phyloP scores from a whole-genome alignment of 2,329 filamentous ascomycete species.

The Ascochyta lentis region DNA sequence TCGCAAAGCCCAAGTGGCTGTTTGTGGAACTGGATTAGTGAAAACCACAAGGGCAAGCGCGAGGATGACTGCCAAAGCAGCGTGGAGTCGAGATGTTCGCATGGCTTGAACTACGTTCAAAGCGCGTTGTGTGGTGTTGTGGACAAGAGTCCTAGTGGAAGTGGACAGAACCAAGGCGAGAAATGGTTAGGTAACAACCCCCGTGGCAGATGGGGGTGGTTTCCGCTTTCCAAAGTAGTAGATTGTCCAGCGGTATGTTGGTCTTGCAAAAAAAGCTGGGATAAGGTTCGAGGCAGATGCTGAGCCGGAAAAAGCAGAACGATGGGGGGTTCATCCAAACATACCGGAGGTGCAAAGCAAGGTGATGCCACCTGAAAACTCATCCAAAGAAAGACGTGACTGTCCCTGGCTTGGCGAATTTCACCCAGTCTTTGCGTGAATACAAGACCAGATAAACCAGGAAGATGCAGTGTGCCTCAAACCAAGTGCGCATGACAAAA shows the following conservation, averaged over 20 bases:
- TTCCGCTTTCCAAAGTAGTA: neutral
- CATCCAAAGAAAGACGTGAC: neutral
- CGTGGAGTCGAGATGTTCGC: neutral
- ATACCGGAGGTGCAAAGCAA: neutral
- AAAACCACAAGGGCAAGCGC: neutral
- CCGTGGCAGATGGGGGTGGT: neutral
- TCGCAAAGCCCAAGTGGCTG: neutral
- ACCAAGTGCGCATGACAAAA: neutral
- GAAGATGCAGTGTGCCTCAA: neutral
- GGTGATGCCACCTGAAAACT: neutral
- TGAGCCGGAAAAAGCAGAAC: neutral
- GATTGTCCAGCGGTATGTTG: neutral
- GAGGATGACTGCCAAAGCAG: neutral
- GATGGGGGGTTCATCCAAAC: neutral
- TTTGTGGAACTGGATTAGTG: neutral
- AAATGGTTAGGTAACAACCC: neutral
- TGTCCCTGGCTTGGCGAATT: constrained; percentile 2
- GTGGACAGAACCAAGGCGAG: neutral
- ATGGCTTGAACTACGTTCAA: neutral
- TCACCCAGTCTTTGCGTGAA: neutral
- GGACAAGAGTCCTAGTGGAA: neutral
- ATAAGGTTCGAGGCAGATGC: neutral
- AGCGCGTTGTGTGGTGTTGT: neutral
- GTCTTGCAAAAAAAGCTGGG: neutral
- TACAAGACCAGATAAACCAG: neutral